Evolutionary conservation across 2,329 filamentous ascomycete genomes (phyloP).

Genomic region (Sporothrix luriei): DNA sequence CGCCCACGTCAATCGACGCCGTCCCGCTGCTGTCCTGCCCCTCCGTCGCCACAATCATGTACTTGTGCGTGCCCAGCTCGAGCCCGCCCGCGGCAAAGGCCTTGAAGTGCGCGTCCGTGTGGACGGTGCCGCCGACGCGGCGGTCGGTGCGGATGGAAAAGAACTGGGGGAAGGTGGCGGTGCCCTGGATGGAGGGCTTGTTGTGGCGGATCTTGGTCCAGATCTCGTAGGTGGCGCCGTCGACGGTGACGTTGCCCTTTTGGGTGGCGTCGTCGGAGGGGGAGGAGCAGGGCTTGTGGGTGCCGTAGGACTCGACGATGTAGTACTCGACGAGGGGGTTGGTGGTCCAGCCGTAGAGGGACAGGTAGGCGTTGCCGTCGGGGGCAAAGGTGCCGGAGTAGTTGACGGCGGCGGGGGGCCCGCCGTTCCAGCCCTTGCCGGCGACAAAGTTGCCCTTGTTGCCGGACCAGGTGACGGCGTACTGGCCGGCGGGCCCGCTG

Average conservation of each 20-base stretch:
- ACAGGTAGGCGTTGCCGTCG: conserved; percentile 49
- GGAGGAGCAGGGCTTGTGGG: conserved; percentile 34
- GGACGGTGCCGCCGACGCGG: conserved; percentile 54
- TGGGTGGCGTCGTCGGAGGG: conserved; percentile 39
- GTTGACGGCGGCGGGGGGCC: conserved; percentile 47
- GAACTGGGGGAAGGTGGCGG: conserved; percentile 53
- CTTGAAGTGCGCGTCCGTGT: conserved; percentile 51
- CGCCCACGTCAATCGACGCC: conserved; percentile 47
- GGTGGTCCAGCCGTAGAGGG: conserved; percentile 36
- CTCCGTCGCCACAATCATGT: conserved; percentile 54
- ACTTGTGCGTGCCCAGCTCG: conserved; percentile 50
- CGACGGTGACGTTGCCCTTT: conserved; percentile 42
- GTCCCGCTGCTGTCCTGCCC: conserved; percentile 54
- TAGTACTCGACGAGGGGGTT: conserved; percentile 35
- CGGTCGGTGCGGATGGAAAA: conserved; percentile 55
- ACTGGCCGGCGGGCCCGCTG: conserved; percentile 46
- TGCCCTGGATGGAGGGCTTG: conserved; percentile 52
- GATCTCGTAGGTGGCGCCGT: conserved; percentile 44
- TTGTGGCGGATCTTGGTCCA: conserved; percentile 44
- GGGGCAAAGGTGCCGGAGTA: conserved; percentile 53
- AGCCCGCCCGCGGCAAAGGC: conserved; percentile 51
- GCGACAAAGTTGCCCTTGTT: conserved; percentile 57
- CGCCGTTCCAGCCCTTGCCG: conserved; percentile 58
- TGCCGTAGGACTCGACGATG: conserved; percentile 36
- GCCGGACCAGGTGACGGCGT: conserved; percentile 46